These are phyloP conservation scores for Furcasterigmium furcatum DNA, from an alignment of 2,329 filamentous ascomycete genomes.

Conservation along the genomic window DNA sequence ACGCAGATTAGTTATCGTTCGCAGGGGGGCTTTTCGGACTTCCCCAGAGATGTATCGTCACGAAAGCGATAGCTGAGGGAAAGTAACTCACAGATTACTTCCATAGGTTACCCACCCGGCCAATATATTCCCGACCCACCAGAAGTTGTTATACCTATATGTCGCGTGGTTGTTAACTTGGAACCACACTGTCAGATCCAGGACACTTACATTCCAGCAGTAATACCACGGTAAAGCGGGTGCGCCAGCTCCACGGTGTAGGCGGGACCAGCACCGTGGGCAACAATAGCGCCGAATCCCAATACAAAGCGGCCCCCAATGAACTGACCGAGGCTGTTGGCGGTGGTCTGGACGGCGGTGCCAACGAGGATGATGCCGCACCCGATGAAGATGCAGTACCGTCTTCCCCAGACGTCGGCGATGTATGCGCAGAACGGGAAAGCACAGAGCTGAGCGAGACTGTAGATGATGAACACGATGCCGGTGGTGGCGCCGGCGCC, in stretches of 20 bases:
- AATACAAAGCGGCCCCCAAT: no score
- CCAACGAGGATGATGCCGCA: constrained; percentile 42
- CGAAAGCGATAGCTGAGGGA: no score
- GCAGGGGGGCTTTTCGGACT: no score
- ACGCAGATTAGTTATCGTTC: no score
- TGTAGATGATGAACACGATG: constrained; percentile 14
- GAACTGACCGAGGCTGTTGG: constrained; percentile 44
- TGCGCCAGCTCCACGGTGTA: constrained; percentile 62
- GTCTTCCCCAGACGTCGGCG: constrained; percentile 38
- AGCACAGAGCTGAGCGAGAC: constrained; percentile 11
- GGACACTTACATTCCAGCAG: constrained; percentile 53
- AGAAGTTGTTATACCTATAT: constrained; percentile 40
- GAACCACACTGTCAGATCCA: no score
- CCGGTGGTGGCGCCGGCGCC: constrained; percentile 37
- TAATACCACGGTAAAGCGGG: constrained; percentile 58
- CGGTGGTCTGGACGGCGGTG: constrained; percentile 15
- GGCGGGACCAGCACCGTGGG: constrained; percentile 54
- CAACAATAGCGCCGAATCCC: constrained; percentile 56
- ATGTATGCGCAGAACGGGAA: constrained; percentile 7
- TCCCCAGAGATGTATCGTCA: no score
- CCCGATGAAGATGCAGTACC: constrained; percentile 50
- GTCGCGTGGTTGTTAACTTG: constrained; percentile 36
- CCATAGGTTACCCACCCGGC: no score
- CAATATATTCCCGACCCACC: constrained; percentile 48
- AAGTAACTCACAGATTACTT: no score